Base-by-base conservation (phyloP, 345 rosid species). In the Lenwebbia sp. region DNA sequence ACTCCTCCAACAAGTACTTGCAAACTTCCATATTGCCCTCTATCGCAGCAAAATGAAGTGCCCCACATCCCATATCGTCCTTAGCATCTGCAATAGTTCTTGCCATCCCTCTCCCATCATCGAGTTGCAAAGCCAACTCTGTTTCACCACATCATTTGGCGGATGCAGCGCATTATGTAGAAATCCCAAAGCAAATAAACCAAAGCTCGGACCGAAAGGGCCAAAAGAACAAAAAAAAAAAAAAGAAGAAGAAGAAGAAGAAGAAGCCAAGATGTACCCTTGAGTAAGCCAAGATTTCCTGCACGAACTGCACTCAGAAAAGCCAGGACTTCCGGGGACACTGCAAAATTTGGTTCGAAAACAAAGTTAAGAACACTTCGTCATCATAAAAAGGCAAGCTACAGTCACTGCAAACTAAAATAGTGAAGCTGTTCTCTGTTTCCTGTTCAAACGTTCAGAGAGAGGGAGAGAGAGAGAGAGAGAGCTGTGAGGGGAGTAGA, bases 1-100 rank as follows among this genome's bases (percentile, higher is more conserved):
- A 89, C 49, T 95, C 99, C 90, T 95, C 98, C 70, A 95, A 76
- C 89, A 94, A 93, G 90, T 92, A 94, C 86, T 91, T 94, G 89
- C 98, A 95, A 54, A 96, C 91, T 51, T 95, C 96, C 49, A 90
- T 93, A 88, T 93, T 89, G 10, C 96, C 99, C 91, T 95, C 98
- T 86, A 95, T 94, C 10, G 98, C 98, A 6, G 96, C 96, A 90
- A 96, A 96, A 89, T 96, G 99, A 88, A 96, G 92, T 6, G 98
- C 98, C 41, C 98, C 99, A 83, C 98, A 90, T 88, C 94, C 90
- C 86, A 95, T 94, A 2, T 96, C 99, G 89, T 96, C 98, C 92
- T 94, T 96, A 57, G 94, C 91, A 89, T 92, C 95, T 58, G 90
- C 93, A 83, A 96, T 92, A n/a, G 98, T 92, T 89, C 87, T 87